A percentile compares a stretch with the other conserved stretches of the same genome.
Evolutionary conservation across 2,329 filamentous ascomycete genomes (phyloP).

Genomic region (Talaromyces islandicus): DNA sequence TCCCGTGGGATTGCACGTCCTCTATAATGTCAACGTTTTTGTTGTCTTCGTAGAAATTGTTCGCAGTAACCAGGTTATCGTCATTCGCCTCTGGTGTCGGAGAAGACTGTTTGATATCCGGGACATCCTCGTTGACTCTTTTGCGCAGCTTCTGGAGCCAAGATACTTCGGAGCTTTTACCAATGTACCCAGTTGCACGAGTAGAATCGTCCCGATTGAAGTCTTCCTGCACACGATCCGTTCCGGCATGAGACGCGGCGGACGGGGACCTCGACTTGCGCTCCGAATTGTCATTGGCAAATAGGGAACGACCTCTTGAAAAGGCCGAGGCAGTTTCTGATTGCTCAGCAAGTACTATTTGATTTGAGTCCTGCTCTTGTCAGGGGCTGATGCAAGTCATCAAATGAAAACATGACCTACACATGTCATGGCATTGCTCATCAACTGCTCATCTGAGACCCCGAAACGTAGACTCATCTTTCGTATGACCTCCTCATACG

Average conservation of each 20-base stretch:
- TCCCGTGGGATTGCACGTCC: conserved; percentile 28
- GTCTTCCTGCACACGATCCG: conserved; percentile 39
- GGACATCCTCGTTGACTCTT: conserved; percentile 24
- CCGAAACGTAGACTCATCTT: conserved; percentile 31
- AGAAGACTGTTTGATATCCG: conserved; percentile 21
- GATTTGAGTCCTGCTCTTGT: conserved; percentile 11
- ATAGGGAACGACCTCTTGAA: conserved; percentile 15
- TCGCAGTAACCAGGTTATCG: conserved; percentile 22
- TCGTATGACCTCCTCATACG: conserved; percentile 34
- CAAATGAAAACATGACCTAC: conserved; percentile 16
- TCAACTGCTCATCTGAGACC: conserved; percentile 30
- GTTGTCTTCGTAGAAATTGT: conserved; percentile 38
- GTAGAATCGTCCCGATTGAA: conserved; percentile 34
- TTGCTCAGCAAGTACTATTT: conserved; percentile 12
- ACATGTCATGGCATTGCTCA: conserved; percentile 26
- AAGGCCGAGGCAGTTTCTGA: conserved; percentile 12
- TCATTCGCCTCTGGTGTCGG: conserved; percentile 19
- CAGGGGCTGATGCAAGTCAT: neutral
- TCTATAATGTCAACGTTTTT: conserved; percentile 29
- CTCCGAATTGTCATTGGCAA: conserved; percentile 17
- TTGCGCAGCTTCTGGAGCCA: conserved; percentile 38
- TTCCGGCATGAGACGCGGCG: conserved; percentile 29
- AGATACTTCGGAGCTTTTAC: conserved; percentile 40
- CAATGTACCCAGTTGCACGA: conserved; percentile 38
- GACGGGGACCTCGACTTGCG: conserved; percentile 18